phyloP scores from a whole-genome alignment of 176 grass and related monocot species.

The Puccinellia tenuiflora region DNA sequence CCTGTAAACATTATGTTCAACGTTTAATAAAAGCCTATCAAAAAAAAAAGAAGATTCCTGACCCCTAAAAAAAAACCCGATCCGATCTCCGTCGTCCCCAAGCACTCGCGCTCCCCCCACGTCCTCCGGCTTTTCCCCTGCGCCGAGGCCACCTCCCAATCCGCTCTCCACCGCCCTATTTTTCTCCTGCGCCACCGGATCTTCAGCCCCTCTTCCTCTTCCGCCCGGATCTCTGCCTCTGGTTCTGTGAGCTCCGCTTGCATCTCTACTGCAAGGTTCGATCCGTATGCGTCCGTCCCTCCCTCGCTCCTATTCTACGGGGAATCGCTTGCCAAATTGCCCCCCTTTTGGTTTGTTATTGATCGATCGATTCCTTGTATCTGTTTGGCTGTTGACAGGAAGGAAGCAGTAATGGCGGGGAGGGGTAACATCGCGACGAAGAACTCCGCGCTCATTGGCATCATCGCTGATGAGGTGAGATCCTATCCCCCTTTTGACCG shows the following conservation, averaged over 20 bases:
- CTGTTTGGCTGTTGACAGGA: background rate
- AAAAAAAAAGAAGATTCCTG: too few relatives aligned
- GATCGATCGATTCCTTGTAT: background rate
- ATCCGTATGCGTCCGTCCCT: background rate
- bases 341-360: background rate
- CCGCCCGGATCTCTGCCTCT: background rate
- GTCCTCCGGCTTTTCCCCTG: background rate
- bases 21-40: too few relatives aligned
- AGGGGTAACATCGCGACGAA: slow-evolving; percentile 40
- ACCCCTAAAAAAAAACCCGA: background rate
- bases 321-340: background rate
- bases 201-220: background rate
- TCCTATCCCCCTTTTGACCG: background rate
- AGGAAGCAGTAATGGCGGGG: slow-evolving; percentile 38
- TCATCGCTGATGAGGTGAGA: slow-evolving; percentile 69
- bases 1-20: too few relatives aligned
- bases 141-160: background rate
- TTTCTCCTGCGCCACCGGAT: background rate
- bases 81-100: background rate
- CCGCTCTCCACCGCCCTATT: background rate
- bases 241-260: background rate
- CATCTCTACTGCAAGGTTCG: background rate
- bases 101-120: background rate
- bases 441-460: slow-evolving; percentile 56
- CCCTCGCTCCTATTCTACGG: background rate